Conservation (phyloP, 306 rosid species). For the Cucurbita argyrosperma region DNA sequence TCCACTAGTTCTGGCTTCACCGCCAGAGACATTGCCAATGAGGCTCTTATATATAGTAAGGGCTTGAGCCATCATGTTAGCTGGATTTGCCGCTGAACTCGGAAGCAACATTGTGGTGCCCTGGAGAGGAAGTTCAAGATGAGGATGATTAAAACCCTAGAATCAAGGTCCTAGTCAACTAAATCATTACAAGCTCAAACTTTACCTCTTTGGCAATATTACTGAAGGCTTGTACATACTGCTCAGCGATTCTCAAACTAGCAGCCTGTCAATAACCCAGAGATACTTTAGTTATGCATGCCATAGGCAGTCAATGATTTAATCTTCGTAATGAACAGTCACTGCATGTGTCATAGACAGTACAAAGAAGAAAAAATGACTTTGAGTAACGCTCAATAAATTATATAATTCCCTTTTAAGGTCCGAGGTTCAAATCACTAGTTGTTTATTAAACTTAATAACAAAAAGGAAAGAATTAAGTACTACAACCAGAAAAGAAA, state of each 20-base stretch:
- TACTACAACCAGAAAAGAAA: not conserved
- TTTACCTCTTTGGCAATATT: slow-evolving; percentile 86
- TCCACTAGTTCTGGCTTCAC: slow-evolving; percentile 15
- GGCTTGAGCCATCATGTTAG: slow-evolving; percentile 92
- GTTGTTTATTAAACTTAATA: not conserved
- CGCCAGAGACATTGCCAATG: slow-evolving; percentile 34
- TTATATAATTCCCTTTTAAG: not conserved
- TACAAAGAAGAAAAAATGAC: not conserved
- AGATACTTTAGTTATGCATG: not conserved
- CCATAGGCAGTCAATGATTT: not conserved
- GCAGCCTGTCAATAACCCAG: slow-evolving; percentile 60
- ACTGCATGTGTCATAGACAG: not conserved
- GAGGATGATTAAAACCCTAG: not conserved
- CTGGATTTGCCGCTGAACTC: slow-evolving; percentile 70
- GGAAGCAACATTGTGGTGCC: slow-evolving; percentile 95
- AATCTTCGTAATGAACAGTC: not conserved
- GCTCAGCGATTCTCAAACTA: slow-evolving; percentile 81
- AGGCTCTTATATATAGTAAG: slow-evolving; percentile 75
- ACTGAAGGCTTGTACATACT: slow-evolving; percentile 72
- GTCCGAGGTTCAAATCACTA: not conserved
- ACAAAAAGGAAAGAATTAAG: not conserved
- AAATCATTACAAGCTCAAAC: not conserved
- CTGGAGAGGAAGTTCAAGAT: slow-evolving; percentile 20
- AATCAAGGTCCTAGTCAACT: not conserved
- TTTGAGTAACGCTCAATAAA: not conserved